Base-by-base conservation (phyloP, 768 basidiomycete genomes). In the Roridomyces roridus region DNA sequence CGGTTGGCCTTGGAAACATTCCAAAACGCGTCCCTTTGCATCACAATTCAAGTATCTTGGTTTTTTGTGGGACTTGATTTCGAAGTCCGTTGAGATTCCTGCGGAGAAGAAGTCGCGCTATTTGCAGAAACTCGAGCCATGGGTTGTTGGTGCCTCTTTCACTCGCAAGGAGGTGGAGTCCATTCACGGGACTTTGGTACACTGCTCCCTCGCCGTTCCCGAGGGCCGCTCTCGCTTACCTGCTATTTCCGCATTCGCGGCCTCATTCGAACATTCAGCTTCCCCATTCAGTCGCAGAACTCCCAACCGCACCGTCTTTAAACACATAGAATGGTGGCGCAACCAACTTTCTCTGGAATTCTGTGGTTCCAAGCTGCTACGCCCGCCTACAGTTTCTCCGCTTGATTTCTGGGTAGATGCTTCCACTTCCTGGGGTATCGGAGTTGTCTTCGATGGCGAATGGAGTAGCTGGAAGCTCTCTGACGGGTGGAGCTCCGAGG, bases 1-100 rank as follows among this genome's bases (percentile, higher is more conserved):
- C 0, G 74, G 74, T 0, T 73, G 72, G 70, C 75, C 75, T 1
- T 77, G 75, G 76, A 70, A 72, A 28, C 40, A 37, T 0, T 62
- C 64, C 0, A 76, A 77, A 51, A 67, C 62, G 12, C 25, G 40
- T 0, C 66, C 68, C 0, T 76, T 76, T 31, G 41, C 60, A 5
- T 2, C 52, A 5, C 14, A 21, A 1, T 74, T 77, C 55, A 55
- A 28, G n/a, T 31, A 31, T 14, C 6, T 31, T 31, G 29, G 29
- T 14, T 31, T 31, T 31, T 14, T 6, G 14, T 31, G 29, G 29
- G 29, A 31, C 14, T 31, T 31, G 29, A 14, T 14, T 31, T 7
- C 6, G 7, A 31, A 31, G 29, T 7, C 29, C 29, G 14, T 31
- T 31, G 7, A 31, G 29, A 31, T 31, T 31, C 29, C 29, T 7